Conservation (phyloP, 1,139 yeast species). For the Spathaspora sp. region DNA sequence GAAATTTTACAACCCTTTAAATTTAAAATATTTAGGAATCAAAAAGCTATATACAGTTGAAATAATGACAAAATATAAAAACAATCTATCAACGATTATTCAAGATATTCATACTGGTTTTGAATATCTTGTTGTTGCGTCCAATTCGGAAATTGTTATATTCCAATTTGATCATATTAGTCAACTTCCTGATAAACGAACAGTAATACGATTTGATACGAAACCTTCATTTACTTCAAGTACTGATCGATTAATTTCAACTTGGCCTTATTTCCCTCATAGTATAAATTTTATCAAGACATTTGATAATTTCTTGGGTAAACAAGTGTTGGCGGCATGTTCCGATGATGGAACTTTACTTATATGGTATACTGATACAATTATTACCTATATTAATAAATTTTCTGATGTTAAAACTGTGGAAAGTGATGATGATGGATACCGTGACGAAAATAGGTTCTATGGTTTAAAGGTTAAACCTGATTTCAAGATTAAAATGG, state of each 20-base stretch:
- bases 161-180: constrained; percentile 26
- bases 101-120: constrained; percentile 8
- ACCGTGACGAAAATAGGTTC: constrained; percentile 11
- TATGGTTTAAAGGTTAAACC: constrained; percentile 28
- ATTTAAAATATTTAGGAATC: constrained; percentile 23
- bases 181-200: constrained; percentile 23
- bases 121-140: constrained; percentile 27
- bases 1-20: constrained; percentile 29
- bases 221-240: constrained; percentile 39
- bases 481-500: constrained; percentile 35
- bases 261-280: constrained; percentile 57
- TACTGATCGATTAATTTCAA: constrained; percentile 38
- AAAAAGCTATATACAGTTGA: constrained; percentile 20
- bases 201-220: constrained; percentile 37
- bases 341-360: constrained; percentile 57
- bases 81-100: constrained; percentile 28
- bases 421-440: constrained; percentile 2
- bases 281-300: constrained; percentile 48
- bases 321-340: constrained; percentile 46
- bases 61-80: constrained; percentile 27
- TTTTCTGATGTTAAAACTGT: constrained; percentile 6
- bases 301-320: constrained; percentile 24
- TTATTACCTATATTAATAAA: constrained; percentile 21
- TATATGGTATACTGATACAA: constrained; percentile 38
- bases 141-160: constrained; percentile 30